A percentile compares a stretch with the other conserved stretches of the same genome.
Conservation (phyloP, 1,284 basidiomycete species). For the Malassezia globosa region DNA sequence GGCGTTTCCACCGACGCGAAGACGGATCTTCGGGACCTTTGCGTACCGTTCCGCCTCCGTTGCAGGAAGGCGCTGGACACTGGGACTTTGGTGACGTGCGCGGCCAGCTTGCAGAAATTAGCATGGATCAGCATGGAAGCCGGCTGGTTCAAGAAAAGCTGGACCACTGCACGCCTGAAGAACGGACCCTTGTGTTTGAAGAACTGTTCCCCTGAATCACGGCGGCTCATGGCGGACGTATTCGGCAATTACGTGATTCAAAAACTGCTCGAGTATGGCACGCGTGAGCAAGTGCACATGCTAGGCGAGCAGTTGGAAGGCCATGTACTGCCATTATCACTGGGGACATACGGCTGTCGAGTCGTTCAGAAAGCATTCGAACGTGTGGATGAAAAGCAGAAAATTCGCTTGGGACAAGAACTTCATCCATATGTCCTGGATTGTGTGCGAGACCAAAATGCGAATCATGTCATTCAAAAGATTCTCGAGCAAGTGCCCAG, state of each 20-base stretch:
- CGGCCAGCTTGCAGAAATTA: constrained; percentile 81
- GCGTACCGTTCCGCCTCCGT: not conserved
- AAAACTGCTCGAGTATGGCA: constrained; percentile 85
- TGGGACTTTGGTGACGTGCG: constrained; percentile 61
- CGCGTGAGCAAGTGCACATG: constrained; percentile 55
- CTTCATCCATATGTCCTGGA: constrained; percentile 69
- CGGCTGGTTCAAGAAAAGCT: constrained; percentile 50
- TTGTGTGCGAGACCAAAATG: constrained; percentile 84
- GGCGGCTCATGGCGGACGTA: constrained; percentile 78
- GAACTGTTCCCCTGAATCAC: constrained; percentile 74
- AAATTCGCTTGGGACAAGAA: constrained; percentile 51
- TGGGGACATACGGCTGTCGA: constrained; percentile 87
- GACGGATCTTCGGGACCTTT: not conserved
- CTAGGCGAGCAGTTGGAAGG: constrained; percentile 69
- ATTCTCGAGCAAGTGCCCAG: constrained; percentile 51
- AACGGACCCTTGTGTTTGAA: constrained; percentile 58
- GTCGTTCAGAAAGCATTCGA: constrained; percentile 54
- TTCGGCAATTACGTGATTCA: constrained; percentile 95
- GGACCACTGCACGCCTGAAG: constrained; percentile 58
- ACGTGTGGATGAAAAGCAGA: constrained; percentile 47
- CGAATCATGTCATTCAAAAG: constrained; percentile 70
- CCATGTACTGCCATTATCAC: constrained; percentile 64
- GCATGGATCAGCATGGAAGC: constrained; percentile 80
- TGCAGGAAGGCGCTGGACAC: constrained; percentile 3
- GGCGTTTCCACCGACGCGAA: constrained; percentile 4